Conservation (phyloP, 495 filamentous ascomycete species). For the Hypoxylon subgilvum region DNA sequence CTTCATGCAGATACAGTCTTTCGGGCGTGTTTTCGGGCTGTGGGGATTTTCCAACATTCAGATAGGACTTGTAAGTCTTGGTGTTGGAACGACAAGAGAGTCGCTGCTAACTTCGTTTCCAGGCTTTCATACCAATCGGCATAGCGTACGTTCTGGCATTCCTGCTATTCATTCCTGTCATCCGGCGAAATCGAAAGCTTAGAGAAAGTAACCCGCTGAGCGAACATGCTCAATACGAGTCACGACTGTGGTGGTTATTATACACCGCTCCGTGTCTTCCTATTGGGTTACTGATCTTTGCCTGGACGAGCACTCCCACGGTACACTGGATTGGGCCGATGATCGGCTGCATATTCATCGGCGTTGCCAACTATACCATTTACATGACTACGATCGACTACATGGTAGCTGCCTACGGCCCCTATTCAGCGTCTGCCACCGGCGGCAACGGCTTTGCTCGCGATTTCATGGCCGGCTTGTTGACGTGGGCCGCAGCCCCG, state of each 20-base stretch:
- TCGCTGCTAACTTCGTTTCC: neutral
- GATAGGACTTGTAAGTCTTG: constrained; percentile 55
- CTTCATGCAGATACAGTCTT: constrained; percentile 77
- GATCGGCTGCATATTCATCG: constrained; percentile 65
- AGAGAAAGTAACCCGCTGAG: constrained; percentile 56
- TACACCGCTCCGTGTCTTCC: constrained; percentile 71
- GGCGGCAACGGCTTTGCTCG: constrained; percentile 73
- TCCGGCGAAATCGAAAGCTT: constrained; percentile 61
- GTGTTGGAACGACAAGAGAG: too few species aligned
- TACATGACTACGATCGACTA: constrained; percentile 86
- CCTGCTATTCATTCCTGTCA: constrained; percentile 66
- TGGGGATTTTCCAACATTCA: constrained; percentile 64
- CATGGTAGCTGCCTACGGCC: constrained; percentile 79
- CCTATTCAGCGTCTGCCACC: constrained; percentile 78
- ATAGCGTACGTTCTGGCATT: constrained; percentile 70
- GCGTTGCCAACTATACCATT: constrained; percentile 71
- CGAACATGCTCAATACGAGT: constrained; percentile 67
- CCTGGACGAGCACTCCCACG: constrained; percentile 66
- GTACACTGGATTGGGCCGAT: constrained; percentile 67
- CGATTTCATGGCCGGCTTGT: constrained; percentile 81
- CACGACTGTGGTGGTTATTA: constrained; percentile 65
- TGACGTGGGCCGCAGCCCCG: constrained; percentile 74
- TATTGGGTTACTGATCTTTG: constrained; percentile 73
- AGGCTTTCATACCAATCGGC: constrained; percentile 67
- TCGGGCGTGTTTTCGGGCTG: constrained; percentile 66